A percentile compares a stretch with the other conserved stretches of the same genome.
phyloP scores from a whole-genome alignment of 352 stramenopile genomes.

The Phytophthora idaei region DNA sequence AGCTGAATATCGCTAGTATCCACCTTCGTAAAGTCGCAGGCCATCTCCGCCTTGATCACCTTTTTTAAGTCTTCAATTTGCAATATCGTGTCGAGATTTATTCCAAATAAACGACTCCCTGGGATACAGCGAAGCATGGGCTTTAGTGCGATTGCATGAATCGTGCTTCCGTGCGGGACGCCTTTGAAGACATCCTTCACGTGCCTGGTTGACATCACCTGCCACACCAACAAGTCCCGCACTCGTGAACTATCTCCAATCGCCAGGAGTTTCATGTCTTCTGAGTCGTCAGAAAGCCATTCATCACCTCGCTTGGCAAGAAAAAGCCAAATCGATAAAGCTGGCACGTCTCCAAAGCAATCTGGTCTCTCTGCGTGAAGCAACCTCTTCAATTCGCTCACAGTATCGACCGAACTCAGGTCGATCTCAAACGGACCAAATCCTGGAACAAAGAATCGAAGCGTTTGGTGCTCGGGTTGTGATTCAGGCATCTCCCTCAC shows the following conservation, averaged over 20 bases:
- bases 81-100: neutral
- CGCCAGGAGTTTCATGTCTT: neutral
- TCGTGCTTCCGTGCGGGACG: neutral
- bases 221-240: neutral
- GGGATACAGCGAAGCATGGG: constrained; percentile 3
- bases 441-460: neutral
- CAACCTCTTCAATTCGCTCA: neutral
- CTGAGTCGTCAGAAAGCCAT: neutral
- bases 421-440: neutral
- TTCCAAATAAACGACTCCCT: neutral
- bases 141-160: constrained; percentile 1
- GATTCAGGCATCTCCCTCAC: neutral
- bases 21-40: neutral
- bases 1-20: neutral
- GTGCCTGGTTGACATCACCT: neutral
- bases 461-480: neutral
- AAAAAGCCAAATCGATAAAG: neutral
- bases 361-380: neutral
- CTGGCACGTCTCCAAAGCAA: neutral
- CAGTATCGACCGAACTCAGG: neutral
- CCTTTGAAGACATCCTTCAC: neutral
- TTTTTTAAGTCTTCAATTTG: neutral
- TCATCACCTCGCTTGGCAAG: neutral
- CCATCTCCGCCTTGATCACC: constrained; percentile 1
- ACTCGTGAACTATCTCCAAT: neutral